Evolutionary conservation across 371 early-diverging fungal species (phyloP), one percentile per base, ranked within the genome.

Genomic region (Syncephalastrum monosporum): DNA sequence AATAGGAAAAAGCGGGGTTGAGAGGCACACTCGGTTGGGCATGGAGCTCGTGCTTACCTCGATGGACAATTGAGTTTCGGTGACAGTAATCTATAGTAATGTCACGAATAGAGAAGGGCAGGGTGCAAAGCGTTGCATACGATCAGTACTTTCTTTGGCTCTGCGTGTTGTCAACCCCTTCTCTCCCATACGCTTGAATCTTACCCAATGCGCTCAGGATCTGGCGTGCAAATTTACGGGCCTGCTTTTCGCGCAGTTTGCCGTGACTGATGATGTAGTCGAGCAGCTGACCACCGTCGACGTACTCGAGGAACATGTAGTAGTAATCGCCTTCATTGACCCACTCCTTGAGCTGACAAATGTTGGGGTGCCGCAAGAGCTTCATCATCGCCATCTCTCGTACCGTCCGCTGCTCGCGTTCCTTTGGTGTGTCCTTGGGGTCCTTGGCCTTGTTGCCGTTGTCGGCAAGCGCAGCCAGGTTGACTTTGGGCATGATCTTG

Each of bases 291-390:
- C 78, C 79, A 15, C 92, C 94, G 49, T 83, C 75, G 0, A 92
- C 82, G 59, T 87, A 89, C 57, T 95, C 94, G 53, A 95, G 83
- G 59, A 97, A 89, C 67, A 97, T 74, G 69, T 92, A 97, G 73
- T 90, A 96, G 65, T 86, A 78, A 51, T 84, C 81, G 2, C 85
- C 81, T 50, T 81, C 83, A 15, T 86, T 75, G 7, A 89, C 70
- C 59, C 92, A 89, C 62, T 95, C 93, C 61, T 85, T 77, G 21
- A 95, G 64, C 62, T 73, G 71, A 61, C 82, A 80, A 16, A 88
- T 86, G 60, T 84, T 77, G 0, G 93, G 93, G 68, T 97, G 98
- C 53, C 84, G 64, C 25, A 94, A 69, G 16, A 97, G 71, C 47
- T 87, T 76, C 72, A 91, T 88, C 48, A 95, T 90, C 4, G 94